Evolutionary conservation across 257 asterid species (phyloP), one percentile per base, ranked within the genome.

Genomic region (Fraxinus americana): DNA sequence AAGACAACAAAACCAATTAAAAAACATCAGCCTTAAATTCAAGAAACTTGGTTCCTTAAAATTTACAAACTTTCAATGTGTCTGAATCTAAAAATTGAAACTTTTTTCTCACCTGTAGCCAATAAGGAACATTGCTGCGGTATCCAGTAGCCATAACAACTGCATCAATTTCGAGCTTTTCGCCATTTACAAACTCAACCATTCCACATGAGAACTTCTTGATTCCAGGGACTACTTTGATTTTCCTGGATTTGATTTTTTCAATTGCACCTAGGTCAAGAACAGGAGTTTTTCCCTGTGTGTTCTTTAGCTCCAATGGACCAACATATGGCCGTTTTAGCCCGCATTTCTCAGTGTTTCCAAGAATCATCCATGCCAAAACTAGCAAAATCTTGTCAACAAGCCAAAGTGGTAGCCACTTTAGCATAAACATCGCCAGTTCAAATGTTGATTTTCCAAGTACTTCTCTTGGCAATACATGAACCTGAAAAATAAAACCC

Each of bases 91-190:
- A 70, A 70, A 63, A 59, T 70, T 66, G 34, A 80, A 79, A 69
- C 29, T 74, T 16, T 52, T 34, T 68, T 81, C 89, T 87, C 82
- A 91, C 97, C 97, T 89, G 91, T 32, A 94, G 91, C 98, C 98
- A 94, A 83, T 77, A 91, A 25, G 98, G 98, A 29, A 94, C 98
- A 79, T 94, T 94, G 92, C 98, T 94, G 83, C 91, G 61, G 72
- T 94, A 94, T 1, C 98, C 98, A 0, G 98, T 94, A 10, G 98
- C 98, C 63, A 94, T 65, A 61, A 94, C 85, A 7, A 94, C 97
- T 0, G 98, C 83, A 72, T 94, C 98, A 36, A 88, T 68, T 38
- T 88, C 85, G 6, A 92, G 80, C 29, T 17, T 82, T 52, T 85
- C 78, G 1, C 98, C 97, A 45, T 79, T 80, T 4, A 73, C 82